Conservation (phyloP, 1,284 basidiomycete species). For the Termitomyces sp. region DNA sequence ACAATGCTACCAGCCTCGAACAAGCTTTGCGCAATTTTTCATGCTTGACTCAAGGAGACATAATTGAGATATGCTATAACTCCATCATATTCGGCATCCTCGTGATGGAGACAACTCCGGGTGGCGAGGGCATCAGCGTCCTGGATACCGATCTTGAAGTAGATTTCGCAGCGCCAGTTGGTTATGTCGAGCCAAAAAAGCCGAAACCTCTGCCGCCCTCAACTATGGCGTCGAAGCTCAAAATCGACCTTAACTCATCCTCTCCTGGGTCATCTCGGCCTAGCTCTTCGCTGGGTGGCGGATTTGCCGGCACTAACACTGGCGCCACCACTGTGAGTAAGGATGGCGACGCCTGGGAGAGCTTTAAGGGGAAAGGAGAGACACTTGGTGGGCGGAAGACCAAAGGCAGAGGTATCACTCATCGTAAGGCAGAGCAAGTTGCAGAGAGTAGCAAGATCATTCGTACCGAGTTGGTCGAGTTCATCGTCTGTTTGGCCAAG, state of each 20-base stretch:
- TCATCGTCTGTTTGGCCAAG: not conserved
- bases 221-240: conserved; percentile 97
- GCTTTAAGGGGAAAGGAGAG: conserved; percentile 91
- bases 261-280: conserved; percentile 81
- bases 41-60: conserved; percentile 85
- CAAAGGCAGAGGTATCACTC: conserved; percentile 86
- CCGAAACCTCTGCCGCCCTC: conserved; percentile 76
- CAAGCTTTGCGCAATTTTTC: conserved; percentile 93
- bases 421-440: conserved; percentile 76
- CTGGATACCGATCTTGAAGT: conserved; percentile 97
- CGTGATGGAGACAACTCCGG: conserved; percentile 91
- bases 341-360: conserved; percentile 80
- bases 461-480: conserved; percentile 71
- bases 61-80: conserved; percentile 90
- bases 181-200: conserved; percentile 87
- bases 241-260: conserved; percentile 85
- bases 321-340: conserved; percentile 56
- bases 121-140: conserved; percentile 84
- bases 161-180: conserved; percentile 73
- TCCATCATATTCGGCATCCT: conserved; percentile 92
- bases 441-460: conserved; percentile 83
- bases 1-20: conserved; percentile 64
- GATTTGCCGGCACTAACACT: conserved; percentile 49
- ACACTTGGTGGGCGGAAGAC: conserved; percentile 85
- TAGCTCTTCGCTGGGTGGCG: conserved; percentile 66